Percentiles rank a stretch among this genome's conserved stretches.
These are phyloP conservation scores for Erodium maritimum DNA, from an alignment of 345 rosid species.

Conservation along the genomic window DNA sequence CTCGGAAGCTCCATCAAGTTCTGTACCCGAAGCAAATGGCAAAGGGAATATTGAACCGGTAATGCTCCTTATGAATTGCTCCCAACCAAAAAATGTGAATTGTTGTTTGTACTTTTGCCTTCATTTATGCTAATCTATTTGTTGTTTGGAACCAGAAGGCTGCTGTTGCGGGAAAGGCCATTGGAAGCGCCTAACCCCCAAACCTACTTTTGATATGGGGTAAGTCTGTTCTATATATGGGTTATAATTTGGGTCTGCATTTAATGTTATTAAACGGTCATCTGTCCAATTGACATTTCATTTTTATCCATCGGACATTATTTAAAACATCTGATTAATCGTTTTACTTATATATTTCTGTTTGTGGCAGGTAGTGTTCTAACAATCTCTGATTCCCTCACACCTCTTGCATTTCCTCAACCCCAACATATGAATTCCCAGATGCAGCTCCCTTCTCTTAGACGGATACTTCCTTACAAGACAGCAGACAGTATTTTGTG, in stretches of 20 bases:
- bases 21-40: slow-evolving; percentile 38
- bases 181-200: slow-evolving; percentile 36
- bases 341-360: slow-evolving; percentile 2
- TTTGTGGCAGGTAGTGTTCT: slow-evolving; percentile 49
- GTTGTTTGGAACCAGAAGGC: slow-evolving; percentile 33
- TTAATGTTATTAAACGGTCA: background rate
- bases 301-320: background rate
- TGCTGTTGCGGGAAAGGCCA: slow-evolving; percentile 53
- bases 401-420: slow-evolving; percentile 18
- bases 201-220: slow-evolving; percentile 10
- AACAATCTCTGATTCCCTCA: slow-evolving; percentile 29
- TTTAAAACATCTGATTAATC: background rate
- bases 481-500: slow-evolving; percentile 9
- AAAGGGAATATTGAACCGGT: slow-evolving; percentile 12
- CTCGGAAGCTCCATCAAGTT: slow-evolving; percentile 34
- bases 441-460: slow-evolving; percentile 14
- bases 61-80: background rate
- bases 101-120: background rate
- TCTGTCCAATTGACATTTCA: background rate
- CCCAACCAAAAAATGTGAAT: background rate
- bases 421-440: slow-evolving; percentile 15
- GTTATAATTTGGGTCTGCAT: background rate
- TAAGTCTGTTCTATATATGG: slow-evolving; percentile 25
- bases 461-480: slow-evolving; percentile 6
- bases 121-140: slow-evolving; percentile 5